Conservation (phyloP, 345 rosid genomes). For the Hypericum androsaemum region DNA sequence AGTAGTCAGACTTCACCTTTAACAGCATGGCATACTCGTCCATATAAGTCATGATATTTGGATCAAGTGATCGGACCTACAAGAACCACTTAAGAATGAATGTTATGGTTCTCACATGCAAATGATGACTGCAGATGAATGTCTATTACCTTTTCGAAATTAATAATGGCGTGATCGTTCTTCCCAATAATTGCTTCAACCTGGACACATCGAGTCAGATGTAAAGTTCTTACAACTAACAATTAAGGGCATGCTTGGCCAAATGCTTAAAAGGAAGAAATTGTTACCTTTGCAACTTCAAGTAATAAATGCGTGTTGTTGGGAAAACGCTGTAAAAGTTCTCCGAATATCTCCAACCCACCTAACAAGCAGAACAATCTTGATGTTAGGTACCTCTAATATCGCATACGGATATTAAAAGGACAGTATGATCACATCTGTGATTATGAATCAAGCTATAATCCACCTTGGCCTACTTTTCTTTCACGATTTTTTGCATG, state of each 20-base stretch:
- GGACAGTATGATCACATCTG: neutral
- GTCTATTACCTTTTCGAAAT: conserved; percentile 73
- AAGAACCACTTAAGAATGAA: conserved; percentile 9
- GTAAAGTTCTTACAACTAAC: conserved; percentile 14
- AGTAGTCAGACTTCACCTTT: conserved; percentile 66
- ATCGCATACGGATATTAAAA: neutral
- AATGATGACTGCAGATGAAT: neutral
- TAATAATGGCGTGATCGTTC: conserved; percentile 78
- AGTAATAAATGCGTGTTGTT: conserved; percentile 75
- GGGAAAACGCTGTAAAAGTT: conserved; percentile 88
- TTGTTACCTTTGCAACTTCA: conserved; percentile 89
- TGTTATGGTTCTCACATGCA: neutral
- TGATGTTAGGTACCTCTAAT: neutral
- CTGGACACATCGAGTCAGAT: conserved; percentile 30
- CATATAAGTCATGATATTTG: conserved; percentile 73
- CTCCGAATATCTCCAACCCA: conserved; percentile 74
- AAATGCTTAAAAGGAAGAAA: conserved; percentile 9
- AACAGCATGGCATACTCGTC: conserved; percentile 98
- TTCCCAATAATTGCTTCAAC: conserved; percentile 93
- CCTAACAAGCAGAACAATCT: conserved; percentile 34
- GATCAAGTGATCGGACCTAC: conserved; percentile 92
- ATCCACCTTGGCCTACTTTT: too few species aligned
- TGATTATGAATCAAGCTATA: too few species aligned
- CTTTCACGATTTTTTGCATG: too few species aligned
- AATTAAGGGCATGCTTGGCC: neutral